Evolutionary conservation across 208 protist genomes (phyloP), one percentile per base, ranked within the genome.

Genomic region (Balamuthia mandrillaris): DNA sequence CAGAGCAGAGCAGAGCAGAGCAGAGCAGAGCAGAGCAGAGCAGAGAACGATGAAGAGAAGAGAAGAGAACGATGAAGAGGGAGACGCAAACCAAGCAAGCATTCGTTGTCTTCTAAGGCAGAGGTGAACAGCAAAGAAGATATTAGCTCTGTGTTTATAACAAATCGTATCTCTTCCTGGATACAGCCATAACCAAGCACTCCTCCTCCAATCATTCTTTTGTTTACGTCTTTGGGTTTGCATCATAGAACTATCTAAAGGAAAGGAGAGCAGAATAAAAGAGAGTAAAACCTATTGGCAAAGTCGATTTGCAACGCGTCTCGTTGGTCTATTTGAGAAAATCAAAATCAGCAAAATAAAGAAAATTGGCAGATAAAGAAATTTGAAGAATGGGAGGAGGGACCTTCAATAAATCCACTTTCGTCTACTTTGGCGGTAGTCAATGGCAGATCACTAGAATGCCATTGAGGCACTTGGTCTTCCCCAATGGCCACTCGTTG

Each of bases 81-180:
- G 14, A 14, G 18, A 54, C 47, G 47, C 68, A 49, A 29, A 78
- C 68, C 41, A 27, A 78, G 45, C 3, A 78, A 35, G 24, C 68
- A 78, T 21, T 78, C 68, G 68, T 78, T 78, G 45, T 83, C 77
- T 6, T 68, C 41, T 37, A 83, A 31, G 3, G 39, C 41, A 3
- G 77, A 37, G 12, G 77, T 83, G 29, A 83, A 83, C 1, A 83
- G 58, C 21, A 63, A 12, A 2, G 77, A 83, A 37, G 58, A 47
- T 12, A 83, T 63, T 39, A 83, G 58, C 77, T 83, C 77, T 16
- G 77, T 63, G 77, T 83, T 83, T 39, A 83, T 83, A 18, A 83
- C 12, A 45, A 83, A 83, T 12, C 77, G 47, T 29, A 83, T 83
- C 77, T 83, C 77, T 37, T 83, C 77, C 37, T 83, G 77, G 47